phyloP scores from a whole-genome alignment of 805 yeast species.

The Candida maltosa region DNA sequence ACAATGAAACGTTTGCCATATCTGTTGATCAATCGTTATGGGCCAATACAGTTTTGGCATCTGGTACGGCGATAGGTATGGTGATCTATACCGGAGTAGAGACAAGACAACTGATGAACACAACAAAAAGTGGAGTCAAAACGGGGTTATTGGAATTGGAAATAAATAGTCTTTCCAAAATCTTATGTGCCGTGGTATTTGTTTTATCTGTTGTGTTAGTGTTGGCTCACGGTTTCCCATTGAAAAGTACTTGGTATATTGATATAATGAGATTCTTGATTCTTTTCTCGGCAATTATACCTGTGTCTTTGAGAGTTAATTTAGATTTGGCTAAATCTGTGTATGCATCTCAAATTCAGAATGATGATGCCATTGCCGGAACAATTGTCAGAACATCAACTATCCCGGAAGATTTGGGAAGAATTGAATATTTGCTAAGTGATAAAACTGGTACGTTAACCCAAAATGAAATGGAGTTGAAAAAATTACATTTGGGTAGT shows the following conservation, averaged over 20 bases:
- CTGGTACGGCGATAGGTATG: conserved; percentile 87
- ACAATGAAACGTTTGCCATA: conserved; percentile 56
- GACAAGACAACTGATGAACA: conserved; percentile 93
- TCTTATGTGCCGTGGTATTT: conserved; percentile 84
- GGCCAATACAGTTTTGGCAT: conserved; percentile 97
- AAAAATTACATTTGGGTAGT: conserved; percentile 86
- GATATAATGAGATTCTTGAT: conserved; percentile 89
- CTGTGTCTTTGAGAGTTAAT: conserved; percentile 92
- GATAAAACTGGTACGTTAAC: conserved; percentile 98
- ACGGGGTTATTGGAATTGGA: conserved; percentile 88
- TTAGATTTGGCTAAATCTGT: conserved; percentile 94
- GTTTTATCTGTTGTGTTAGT: conserved; percentile 74
- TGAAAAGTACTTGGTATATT: conserved; percentile 71
- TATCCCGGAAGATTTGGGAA: conserved; percentile 95
- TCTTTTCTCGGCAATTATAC: conserved; percentile 90
- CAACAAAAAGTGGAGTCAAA: conserved; percentile 82
- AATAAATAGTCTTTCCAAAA: conserved; percentile 83
- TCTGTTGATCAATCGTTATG: conserved; percentile 90
- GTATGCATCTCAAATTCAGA: conserved; percentile 92
- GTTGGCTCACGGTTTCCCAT: conserved; percentile 69
- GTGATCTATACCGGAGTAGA: conserved; percentile 88
- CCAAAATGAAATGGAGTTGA: conserved; percentile 96
- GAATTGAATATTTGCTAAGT: conserved; percentile 86
- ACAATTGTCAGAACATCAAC: conserved; percentile 96
- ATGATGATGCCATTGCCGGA: conserved; percentile 73